Evolutionary conservation across 2,329 filamentous ascomycete genomes (phyloP), one percentile per base, ranked within the genome.

Genomic region (Drechslerella stenobrocha): DNA sequence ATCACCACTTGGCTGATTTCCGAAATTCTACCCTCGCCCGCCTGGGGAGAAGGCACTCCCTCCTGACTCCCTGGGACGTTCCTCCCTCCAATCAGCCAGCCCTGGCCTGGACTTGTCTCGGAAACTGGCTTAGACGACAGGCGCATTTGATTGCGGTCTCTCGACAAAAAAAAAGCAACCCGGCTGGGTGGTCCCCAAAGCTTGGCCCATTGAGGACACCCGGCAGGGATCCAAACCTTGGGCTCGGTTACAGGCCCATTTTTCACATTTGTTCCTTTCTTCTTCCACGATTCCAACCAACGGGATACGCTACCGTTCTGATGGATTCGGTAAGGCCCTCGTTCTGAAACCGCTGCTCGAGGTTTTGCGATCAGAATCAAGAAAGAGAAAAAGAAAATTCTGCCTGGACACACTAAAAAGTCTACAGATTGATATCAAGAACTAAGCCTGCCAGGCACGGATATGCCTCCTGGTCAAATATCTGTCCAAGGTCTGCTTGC

Each of bases 251-350:
- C 53, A 59, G 61, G 59, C 59, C 61, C 57, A 66, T 66, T 58
- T 65, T 65, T 53, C 53, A 57, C 52, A 56, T 30, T 37, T 48
- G 46, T 57, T 42, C 53, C 53, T 66, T 66, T 66, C 61, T 66
- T 66, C 61, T 66, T 58, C 53, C 42, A 66, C 24, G 61, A 59
- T 66, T 66, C 61, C 61, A 66, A 53, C 61, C 61, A 66, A 66
- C 61, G 61, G 61, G 61, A 66, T 66, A 66, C 61, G 61, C 61
- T 66, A 66, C 61, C 61, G 61, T 66, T 59, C 61, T 58, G 52
- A 66, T 66, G 61, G 61, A 66, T 66, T 66, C 53, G 61, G 61
- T 66, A 66, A 66, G 42, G 61, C 55, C 50, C 52, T 48, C 20
- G 32, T 59, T 66, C 52, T 58, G 44, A 48, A 58, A 58, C 47